Conservation (phyloP, 2,329 filamentous ascomycete genomes). For the Neonectria magnoliae region DNA sequence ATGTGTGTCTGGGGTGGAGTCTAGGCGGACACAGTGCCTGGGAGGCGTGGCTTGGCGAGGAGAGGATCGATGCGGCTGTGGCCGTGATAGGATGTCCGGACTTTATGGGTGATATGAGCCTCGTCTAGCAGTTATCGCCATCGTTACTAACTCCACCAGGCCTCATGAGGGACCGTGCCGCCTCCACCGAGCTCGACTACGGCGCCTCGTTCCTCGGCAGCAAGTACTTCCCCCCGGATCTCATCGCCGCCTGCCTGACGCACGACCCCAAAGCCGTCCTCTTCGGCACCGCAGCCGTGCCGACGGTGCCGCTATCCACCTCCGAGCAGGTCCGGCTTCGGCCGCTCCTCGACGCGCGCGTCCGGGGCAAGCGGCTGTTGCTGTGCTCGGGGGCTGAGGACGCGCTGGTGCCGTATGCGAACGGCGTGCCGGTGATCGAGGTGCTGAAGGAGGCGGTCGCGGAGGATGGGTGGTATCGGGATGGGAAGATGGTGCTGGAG, state of each 20-base stretch:
- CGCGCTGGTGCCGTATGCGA: constrained; percentile 75
- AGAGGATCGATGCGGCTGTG: constrained; percentile 80
- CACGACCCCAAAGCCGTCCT: constrained; percentile 82
- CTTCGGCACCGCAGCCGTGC: constrained; percentile 62
- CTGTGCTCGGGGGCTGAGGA: constrained; percentile 74
- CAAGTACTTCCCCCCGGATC: constrained; percentile 75
- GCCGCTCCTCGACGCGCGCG: constrained; percentile 56
- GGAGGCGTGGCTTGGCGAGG: constrained; percentile 83
- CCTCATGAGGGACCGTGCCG: constrained; percentile 82
- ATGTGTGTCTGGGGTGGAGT: constrained; percentile 84
- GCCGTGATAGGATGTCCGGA: constrained; percentile 91
- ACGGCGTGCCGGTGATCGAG: constrained; percentile 66
- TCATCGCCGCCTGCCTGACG: constrained; percentile 70
- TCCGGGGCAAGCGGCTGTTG: constrained; percentile 72
- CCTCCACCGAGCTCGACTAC: constrained; percentile 66
- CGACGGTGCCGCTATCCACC: constrained; percentile 43
- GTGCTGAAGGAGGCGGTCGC: constrained; percentile 66
- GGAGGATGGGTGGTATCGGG: constrained; percentile 59
- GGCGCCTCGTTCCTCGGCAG: constrained; percentile 78
- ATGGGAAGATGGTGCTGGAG: constrained; percentile 66
- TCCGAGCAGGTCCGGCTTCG: constrained; percentile 57
- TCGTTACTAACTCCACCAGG: constrained; percentile 43
- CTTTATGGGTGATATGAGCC: constrained; percentile 68
- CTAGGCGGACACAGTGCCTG: constrained; percentile 89
- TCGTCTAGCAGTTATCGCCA: neutral